phyloP scores from a whole-genome alignment of 176 grass and related monocot species.

The Leersia perrieri region DNA sequence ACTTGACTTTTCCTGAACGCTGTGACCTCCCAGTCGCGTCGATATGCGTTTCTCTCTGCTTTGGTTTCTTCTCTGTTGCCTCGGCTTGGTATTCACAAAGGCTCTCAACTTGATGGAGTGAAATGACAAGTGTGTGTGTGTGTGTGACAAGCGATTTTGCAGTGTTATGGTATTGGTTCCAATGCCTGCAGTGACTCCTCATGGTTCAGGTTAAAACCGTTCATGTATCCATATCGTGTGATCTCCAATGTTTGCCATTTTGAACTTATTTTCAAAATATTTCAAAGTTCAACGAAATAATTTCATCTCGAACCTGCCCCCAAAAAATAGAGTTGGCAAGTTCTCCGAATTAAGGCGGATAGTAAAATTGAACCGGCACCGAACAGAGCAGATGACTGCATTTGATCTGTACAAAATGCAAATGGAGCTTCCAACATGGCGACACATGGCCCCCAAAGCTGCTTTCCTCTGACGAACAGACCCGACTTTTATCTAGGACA shows the following conservation, averaged over 20 bases:
- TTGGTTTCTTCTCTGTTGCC: not conserved
- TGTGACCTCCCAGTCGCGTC: not conserved
- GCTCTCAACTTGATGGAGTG: not conserved
- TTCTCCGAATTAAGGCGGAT: no score
- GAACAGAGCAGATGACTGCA: not conserved
- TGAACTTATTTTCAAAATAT: not conserved
- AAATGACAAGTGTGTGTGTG: not conserved
- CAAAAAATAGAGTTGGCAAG: no score
- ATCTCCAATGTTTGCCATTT: not conserved
- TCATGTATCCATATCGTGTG: not conserved
- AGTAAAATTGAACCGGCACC: not conserved
- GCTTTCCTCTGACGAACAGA: not conserved
- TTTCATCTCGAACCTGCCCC: no score
- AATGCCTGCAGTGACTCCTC: not conserved
- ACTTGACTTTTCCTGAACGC: not conserved
- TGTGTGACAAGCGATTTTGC: not conserved
- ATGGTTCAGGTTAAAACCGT: not conserved
- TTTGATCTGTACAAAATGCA: not conserved
- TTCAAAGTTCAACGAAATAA: no score
- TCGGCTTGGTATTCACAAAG: not conserved
- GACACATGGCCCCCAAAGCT: not conserved
- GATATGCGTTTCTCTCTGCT: not conserved
- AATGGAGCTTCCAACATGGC: not conserved
- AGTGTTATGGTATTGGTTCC: not conserved
- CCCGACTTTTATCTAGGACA: not conserved